A percentile compares a stretch with the other conserved stretches of the same genome.
Conservation (phyloP, 208 protist genomes). For the Borovskyia barvae region DNA sequence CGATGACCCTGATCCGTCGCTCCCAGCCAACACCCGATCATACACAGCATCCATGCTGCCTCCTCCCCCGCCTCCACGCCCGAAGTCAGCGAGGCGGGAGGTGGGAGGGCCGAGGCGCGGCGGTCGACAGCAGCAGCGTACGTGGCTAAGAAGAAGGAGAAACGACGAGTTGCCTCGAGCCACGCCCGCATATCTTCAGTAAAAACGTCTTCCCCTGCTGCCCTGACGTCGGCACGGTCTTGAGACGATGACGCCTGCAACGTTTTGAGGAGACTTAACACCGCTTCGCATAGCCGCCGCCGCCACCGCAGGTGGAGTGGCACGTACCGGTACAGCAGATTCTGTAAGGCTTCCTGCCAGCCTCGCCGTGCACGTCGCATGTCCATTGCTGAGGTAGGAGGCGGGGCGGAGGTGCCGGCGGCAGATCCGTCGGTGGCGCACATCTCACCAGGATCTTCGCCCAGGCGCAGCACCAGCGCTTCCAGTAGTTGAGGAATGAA, state of each 20-base stretch:
- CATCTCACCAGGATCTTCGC: neutral
- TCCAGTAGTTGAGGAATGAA: slow-evolving; percentile 17
- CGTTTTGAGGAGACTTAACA: neutral
- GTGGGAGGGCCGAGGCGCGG: neutral
- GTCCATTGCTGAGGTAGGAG: neutral
- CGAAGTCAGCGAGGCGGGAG: neutral
- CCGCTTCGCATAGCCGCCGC: neutral
- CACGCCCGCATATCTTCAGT: neutral
- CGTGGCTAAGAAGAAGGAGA: neutral
- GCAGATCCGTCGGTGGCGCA: too few species aligned
- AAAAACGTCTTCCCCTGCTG: too few species aligned
- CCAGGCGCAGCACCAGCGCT: slow-evolving; percentile 6
- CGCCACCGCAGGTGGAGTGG: neutral
- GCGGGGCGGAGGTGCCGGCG: neutral
- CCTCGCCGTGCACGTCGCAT: too few species aligned
- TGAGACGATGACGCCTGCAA: neutral
- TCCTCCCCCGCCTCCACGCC: slow-evolving; percentile 1
- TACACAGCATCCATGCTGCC: slow-evolving; percentile 14
- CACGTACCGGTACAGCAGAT: slow-evolving; percentile 11
- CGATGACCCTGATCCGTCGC: neutral
- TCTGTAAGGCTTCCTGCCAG: slow-evolving; percentile 4
- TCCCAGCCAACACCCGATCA: neutral
- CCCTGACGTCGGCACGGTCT: neutral
- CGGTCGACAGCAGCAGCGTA: neutral
- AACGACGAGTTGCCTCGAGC: neutral